A percentile compares a stretch with the other conserved stretches of the same genome.
phyloP scores from a whole-genome alignment of 1,139 yeast genomes.

The Zygoascus sp. region DNA sequence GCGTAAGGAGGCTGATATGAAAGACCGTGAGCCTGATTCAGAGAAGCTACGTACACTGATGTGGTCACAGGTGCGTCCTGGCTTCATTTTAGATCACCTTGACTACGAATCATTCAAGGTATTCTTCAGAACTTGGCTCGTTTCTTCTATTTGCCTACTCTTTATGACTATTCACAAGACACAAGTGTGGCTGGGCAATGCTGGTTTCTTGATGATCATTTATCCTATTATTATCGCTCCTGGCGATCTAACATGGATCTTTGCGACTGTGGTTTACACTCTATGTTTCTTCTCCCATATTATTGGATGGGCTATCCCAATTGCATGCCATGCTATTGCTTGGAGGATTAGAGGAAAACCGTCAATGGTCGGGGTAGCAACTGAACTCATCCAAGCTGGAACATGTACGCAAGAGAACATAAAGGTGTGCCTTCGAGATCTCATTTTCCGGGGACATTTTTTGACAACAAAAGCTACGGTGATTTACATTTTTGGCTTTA shows the following conservation, averaged over 20 bases:
- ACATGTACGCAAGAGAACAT: constrained; percentile 20
- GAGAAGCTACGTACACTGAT: constrained; percentile 9
- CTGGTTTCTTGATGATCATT: constrained; percentile 28
- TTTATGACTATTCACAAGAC: constrained; percentile 21
- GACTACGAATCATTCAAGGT: constrained; percentile 26
- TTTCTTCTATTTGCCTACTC: constrained; percentile 25
- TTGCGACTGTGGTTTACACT: constrained; percentile 20
- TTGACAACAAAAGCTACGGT: constrained; percentile 24
- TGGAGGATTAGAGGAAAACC: constrained; percentile 28
- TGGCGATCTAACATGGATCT: constrained; percentile 28
- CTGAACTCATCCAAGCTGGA: constrained; percentile 22
- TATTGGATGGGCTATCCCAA: constrained; percentile 23
- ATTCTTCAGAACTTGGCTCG: constrained; percentile 29
- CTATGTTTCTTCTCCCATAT: constrained; percentile 20
- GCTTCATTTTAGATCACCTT: constrained; percentile 28
- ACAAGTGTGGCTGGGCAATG: constrained; percentile 28
- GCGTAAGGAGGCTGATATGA: constrained; percentile 2
- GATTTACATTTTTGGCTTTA: constrained; percentile 26
- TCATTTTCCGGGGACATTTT: constrained; percentile 26
- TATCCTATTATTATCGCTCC: constrained; percentile 27
- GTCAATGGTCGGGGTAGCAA: constrained; percentile 16
- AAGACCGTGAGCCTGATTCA: constrained; percentile 4
- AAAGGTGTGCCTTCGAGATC: constrained; percentile 20
- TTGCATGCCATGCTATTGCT: constrained; percentile 27
- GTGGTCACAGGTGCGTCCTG: constrained; percentile 24